Evolutionary conservation across 257 asterid genomes (phyloP), one percentile per base, ranked within the genome.

Genomic region (Parsonsia alboflavescens): DNA sequence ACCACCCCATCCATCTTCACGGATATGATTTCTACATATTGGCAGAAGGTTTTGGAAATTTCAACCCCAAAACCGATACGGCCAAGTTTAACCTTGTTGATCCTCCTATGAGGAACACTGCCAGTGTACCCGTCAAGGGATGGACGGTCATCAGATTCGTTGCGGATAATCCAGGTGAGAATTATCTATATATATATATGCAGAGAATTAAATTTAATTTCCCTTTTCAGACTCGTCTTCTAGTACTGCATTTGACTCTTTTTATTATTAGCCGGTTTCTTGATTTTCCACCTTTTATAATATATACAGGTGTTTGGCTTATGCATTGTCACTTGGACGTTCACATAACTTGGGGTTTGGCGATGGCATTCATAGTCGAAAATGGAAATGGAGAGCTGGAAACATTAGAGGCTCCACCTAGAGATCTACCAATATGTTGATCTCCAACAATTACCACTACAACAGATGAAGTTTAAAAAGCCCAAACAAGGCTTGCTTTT

Each of bases 251-350:
- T 33, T 33, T 33, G 39, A 33, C 39, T 33, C 39, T 33, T 33
- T 33, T 33, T 33, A 33, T n/a, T n/a, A 33, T 33, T 33, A 33
- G 3, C 39, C 39, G 1, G 39, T 33, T 33, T 33, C 39, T 33
- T 33, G 39, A 33, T 33, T 33, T 33, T 3, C 39, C 39, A 1
- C 3, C 39, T 33, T 33, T 3, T 33, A 49, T 49, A 49, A 49
- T 49, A 49, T 5, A 50, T 78, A 80, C 80, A 92, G 97, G 98
- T 54, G 88, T 88, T 6, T 93, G 98, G 98, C 11, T 93, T 65
- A 49, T 93, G 92, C 98, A 93, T 71, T 93, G 97, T 79, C 98
- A 93, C 84, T 84, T 93, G 93, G 98, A 90, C 80, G 96, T 87
- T 54, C 98, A 93, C 69, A 85, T 89, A n/a, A 76, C 76, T 0